phyloP scores from a whole-genome alignment of 1,284 basidiomycete species.

The Inonotus obliquus region DNA sequence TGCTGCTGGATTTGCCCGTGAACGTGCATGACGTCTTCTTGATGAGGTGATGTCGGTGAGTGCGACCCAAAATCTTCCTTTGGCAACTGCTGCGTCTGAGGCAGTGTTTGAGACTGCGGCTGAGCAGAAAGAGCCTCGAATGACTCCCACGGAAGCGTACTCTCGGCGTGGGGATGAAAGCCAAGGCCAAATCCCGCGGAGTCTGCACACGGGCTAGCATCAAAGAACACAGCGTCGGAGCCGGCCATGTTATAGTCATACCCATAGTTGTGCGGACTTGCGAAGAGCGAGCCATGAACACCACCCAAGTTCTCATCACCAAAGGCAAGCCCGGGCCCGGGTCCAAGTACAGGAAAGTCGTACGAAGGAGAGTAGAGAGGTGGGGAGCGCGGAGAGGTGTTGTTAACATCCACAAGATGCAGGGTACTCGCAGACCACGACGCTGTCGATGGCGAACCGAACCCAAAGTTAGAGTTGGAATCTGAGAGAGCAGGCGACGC shows the following conservation, averaged over 20 bases:
- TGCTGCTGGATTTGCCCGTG: neutral
- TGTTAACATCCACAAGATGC: neutral
- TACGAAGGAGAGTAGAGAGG: neutral
- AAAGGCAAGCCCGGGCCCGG: neutral
- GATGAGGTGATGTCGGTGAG: neutral
- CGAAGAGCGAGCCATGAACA: neutral
- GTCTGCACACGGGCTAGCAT: neutral
- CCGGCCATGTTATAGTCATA: neutral
- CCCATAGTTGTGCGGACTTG: neutral
- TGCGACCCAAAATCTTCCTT: neutral
- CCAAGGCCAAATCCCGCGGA: neutral
- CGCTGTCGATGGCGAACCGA: neutral
- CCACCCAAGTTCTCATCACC: neutral
- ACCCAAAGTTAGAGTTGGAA: constrained; percentile 5
- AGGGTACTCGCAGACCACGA: constrained; percentile 3
- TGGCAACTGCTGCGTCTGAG: neutral
- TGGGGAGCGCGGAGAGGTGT: constrained; percentile 1
- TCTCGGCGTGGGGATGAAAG: neutral
- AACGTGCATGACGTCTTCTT: neutral
- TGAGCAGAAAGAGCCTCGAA: neutral
- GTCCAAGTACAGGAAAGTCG: neutral
- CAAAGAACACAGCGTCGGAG: neutral
- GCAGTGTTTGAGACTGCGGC: constrained; percentile 1
- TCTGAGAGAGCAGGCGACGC: constrained; percentile 8
- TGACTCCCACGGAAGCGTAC: neutral